Evolutionary conservation across 2,329 filamentous ascomycete genomes (phyloP), one percentile per base, ranked within the genome.

Genomic region (Orbilia ellipsospora): DNA sequence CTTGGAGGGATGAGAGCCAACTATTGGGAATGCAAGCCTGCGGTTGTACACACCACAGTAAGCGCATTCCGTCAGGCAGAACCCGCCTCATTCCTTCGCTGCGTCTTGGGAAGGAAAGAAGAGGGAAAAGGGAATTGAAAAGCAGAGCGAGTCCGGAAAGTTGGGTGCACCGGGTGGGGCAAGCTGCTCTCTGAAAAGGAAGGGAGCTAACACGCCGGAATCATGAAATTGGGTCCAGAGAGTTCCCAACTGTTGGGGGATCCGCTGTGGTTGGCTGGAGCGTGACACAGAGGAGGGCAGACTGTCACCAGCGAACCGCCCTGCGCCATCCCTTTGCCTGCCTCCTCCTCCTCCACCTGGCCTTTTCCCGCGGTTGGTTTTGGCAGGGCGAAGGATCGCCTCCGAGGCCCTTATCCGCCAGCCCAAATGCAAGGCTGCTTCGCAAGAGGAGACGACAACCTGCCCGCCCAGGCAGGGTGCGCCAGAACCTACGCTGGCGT

Each of bases 31-130:
- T 68, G 66, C 63, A 63, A 60, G 63, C 50, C 31, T 67, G 70
- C 70, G 70, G 70, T 74, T 74, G 70, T 60, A 74, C 70, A 74
- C 70, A 74, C 70, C 63, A 59, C 57, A 63, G 70, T 74, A 74
- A 74, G 70, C 70, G 70, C 70, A 74, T 74, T 74, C 57, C 60
- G 59, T 74, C 63, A 74, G 70, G 70, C 70, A 68, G 70, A 68
- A 63, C 59, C 62, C 57, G 51, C 63, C 54, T 62, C 63, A 57
- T 74, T 65, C 62, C 69, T 61, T 55, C 67, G 54, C 28, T 20
- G 5, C 28, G 51, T 45, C 65, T 42, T 65, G 57, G 5, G 44
- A 48, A 48, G 31, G 23, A 28, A 26, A 13, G 51, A 52, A 59
- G 62, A 50, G 54, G 66, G 56, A 63, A 55, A 48, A 26, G 40